Evolutionary conservation across 139 green algal genomes (phyloP).

Genomic region (Bryopsis sp.): DNA sequence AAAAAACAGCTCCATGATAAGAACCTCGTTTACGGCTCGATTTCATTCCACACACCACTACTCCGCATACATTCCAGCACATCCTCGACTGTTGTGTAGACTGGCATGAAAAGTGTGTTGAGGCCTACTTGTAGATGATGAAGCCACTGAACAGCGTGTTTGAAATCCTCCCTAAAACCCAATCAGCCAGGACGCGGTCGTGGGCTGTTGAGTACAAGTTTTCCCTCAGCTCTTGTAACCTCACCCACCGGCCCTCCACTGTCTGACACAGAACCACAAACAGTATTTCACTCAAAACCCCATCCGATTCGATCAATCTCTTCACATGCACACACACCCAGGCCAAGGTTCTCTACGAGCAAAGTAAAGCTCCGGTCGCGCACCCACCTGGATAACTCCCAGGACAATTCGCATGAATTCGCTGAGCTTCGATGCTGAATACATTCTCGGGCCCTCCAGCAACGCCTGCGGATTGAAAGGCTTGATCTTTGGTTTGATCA

Average conservation of each 20-base stretch:
- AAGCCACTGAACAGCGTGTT: slow-evolving; percentile 17
- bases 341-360: no score
- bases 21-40: no score
- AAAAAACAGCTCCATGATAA: no score
- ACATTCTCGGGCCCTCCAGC: slow-evolving; percentile 13
- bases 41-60: no score
- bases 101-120: not conserved
- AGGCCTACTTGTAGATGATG: slow-evolving; percentile 4
- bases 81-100: not conserved
- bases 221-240: slow-evolving; percentile 16
- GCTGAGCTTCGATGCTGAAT: slow-evolving; percentile 12
- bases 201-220: slow-evolving; percentile 15
- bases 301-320: not conserved
- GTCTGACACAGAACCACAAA: not conserved
- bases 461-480: slow-evolving; percentile 11
- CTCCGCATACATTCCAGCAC: no score
- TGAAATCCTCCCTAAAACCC: slow-evolving; percentile 8
- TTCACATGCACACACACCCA: no score
- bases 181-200: slow-evolving; percentile 17
- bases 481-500: slow-evolving; percentile 4
- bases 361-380: no score
- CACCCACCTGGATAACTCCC: slow-evolving; percentile 12
- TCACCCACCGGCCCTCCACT: slow-evolving; percentile 9
- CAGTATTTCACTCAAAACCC: not conserved
- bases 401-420: slow-evolving; percentile 18